Conservation (phyloP, 345 rosid genomes). For the Salix purpurea region DNA sequence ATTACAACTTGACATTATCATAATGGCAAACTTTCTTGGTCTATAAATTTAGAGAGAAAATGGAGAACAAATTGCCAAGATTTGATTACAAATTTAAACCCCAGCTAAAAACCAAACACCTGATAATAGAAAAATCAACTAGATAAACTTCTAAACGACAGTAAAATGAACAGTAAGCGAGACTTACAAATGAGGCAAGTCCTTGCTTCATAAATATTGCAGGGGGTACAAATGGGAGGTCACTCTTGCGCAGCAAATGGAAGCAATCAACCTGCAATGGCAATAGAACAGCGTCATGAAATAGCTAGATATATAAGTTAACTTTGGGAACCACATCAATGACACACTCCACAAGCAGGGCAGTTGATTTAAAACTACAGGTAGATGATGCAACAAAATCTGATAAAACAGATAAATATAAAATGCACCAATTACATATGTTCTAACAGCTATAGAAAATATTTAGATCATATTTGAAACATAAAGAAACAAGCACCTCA, state of each 20-base stretch:
- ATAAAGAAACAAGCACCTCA: not conserved
- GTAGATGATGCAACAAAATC: not conserved
- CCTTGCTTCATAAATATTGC: conserved; percentile 85
- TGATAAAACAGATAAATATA: not conserved
- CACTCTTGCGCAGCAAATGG: conserved; percentile 93
- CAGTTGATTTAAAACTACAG: not conserved
- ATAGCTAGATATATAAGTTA: not conserved
- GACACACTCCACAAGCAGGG: not conserved
- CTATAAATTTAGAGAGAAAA: not conserved
- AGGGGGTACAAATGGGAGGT: conserved; percentile 83
- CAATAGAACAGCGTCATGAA: conserved; percentile 4
- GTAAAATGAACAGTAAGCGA: not conserved
- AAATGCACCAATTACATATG: not conserved
- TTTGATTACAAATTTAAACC: not conserved
- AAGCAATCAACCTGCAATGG: conserved; percentile 86
- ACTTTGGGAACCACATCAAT: not conserved
- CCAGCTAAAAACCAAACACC: not conserved
- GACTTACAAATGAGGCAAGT: conserved; percentile 85
- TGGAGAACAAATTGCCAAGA: not conserved
- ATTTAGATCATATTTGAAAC: not conserved
- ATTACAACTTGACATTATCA: not conserved
- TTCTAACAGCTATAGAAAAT: not conserved
- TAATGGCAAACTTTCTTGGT: not conserved
- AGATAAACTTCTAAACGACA: conserved; percentile 1
- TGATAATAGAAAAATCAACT: conserved; percentile 3